Conservation (phyloP, 768 basidiomycete species). For the Boletellus ananas region DNA sequence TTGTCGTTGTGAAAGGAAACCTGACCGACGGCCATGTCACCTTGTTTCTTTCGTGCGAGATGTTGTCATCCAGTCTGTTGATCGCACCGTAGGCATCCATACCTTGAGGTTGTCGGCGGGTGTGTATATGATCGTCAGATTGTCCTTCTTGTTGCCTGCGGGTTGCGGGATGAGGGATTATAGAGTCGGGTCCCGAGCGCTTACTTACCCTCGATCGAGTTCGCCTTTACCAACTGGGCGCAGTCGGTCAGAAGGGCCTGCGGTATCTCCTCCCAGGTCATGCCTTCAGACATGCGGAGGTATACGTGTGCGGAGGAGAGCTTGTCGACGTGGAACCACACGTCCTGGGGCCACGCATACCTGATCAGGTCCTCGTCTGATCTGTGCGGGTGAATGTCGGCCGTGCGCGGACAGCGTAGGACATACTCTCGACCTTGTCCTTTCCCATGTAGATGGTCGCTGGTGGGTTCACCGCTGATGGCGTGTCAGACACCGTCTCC, state of each 20-base stretch:
- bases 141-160: conserved; percentile 92
- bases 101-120: conserved; percentile 92
- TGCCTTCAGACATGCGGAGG: conserved; percentile 77
- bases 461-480: conserved; percentile 56
- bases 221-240: conserved; percentile 95
- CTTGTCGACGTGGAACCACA: conserved; percentile 98
- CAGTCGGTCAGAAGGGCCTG: conserved; percentile 75
- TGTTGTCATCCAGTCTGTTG: background rate
- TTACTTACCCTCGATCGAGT: conserved; percentile 80
- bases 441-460: conserved; percentile 88
- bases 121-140: conserved; percentile 91
- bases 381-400: conserved; percentile 20
- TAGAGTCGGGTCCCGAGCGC: background rate
- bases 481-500: background rate
- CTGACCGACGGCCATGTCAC: conserved; percentile 95
- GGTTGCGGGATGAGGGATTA: background rate
- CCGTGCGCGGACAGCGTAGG: background rate
- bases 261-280: conserved; percentile 88
- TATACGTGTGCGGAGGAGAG: conserved; percentile 97
- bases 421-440: conserved; percentile 93
- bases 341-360: conserved; percentile 84
- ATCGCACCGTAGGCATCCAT: conserved; percentile 6
- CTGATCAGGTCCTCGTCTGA: conserved; percentile 94
- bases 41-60: conserved; percentile 69
- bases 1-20: conserved; percentile 95